These are phyloP conservation scores for Psilocybe cubensis DNA, from an alignment of 768 basidiomycete genomes.

Conservation along the genomic window DNA sequence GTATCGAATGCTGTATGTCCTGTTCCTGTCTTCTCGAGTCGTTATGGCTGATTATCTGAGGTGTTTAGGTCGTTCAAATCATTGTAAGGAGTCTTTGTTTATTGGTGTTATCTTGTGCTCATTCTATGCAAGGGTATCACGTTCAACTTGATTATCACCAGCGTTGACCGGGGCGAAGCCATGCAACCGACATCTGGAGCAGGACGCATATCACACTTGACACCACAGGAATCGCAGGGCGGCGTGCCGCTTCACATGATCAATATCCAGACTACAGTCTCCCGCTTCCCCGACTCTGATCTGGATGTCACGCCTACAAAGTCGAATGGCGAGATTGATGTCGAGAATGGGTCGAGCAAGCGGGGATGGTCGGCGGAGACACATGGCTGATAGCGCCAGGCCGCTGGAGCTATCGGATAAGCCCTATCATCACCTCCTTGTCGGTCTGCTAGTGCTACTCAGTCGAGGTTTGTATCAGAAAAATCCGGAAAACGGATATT, in stretches of 20 bases:
- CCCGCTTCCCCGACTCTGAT: constrained; percentile 22
- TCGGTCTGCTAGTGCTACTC: no score
- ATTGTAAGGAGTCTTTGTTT: constrained; percentile 30
- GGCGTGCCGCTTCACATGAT: constrained; percentile 30
- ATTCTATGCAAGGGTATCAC: constrained; percentile 25
- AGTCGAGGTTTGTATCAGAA: background rate
- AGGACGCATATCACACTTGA: background rate
- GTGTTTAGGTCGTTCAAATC: constrained; percentile 42
- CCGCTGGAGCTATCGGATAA: background rate
- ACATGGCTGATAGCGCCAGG: background rate
- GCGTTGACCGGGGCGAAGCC: constrained; percentile 14
- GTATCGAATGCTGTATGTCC: constrained; percentile 40
- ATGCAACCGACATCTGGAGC: background rate
- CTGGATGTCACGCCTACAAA: background rate
- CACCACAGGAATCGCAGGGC: constrained; percentile 12
- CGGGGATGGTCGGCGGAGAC: background rate
- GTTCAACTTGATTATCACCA: constrained; percentile 29
- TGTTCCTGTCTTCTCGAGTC: background rate
- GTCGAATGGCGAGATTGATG: background rate
- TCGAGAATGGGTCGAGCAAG: constrained; percentile 4
- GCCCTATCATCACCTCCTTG: no score
- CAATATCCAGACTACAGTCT: constrained; percentile 33
- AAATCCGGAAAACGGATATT: background rate
- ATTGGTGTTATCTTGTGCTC: background rate
- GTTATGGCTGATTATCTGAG: background rate